Conservation (phyloP, 768 basidiomycete genomes). For the Lepiota venenata region DNA sequence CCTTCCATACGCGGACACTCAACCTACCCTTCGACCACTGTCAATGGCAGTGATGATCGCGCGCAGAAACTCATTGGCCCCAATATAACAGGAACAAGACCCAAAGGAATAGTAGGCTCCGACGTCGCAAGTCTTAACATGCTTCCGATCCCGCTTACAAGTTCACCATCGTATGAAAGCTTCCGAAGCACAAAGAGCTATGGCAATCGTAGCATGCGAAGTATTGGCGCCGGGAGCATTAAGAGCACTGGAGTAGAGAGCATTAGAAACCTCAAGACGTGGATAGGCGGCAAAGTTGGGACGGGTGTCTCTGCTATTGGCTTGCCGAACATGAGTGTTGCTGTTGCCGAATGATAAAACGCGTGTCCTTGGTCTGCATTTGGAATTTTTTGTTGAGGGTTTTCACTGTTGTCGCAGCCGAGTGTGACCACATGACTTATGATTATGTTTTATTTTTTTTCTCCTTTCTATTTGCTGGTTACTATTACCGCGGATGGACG, state of each 20-base stretch:
- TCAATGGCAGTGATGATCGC: background rate
- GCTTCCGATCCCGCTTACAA: constrained; percentile 9
- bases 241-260: constrained; percentile 29
- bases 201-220: constrained; percentile 39
- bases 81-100: constrained; percentile 6
- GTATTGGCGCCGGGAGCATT: constrained; percentile 32
- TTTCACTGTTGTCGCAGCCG: background rate
- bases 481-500: background rate
- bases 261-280: constrained; percentile 35
- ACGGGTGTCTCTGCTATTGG: background rate
- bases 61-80: constrained; percentile 4
- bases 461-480: background rate
- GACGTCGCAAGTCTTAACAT: background rate
- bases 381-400: background rate
- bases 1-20: background rate
- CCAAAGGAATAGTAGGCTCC: constrained; percentile 5
- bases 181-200: constrained; percentile 38
- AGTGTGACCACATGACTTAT: constrained; percentile 11
- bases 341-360: constrained; percentile 11
- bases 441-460: constrained; percentile 6
- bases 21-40: background rate
- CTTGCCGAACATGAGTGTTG: background rate
- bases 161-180: constrained; percentile 43
- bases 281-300: constrained; percentile 32
- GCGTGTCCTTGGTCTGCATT: background rate